These are phyloP conservation scores for Thymus quinquecostatus DNA, from an alignment of 257 asterid genomes.

Conservation along the genomic window DNA sequence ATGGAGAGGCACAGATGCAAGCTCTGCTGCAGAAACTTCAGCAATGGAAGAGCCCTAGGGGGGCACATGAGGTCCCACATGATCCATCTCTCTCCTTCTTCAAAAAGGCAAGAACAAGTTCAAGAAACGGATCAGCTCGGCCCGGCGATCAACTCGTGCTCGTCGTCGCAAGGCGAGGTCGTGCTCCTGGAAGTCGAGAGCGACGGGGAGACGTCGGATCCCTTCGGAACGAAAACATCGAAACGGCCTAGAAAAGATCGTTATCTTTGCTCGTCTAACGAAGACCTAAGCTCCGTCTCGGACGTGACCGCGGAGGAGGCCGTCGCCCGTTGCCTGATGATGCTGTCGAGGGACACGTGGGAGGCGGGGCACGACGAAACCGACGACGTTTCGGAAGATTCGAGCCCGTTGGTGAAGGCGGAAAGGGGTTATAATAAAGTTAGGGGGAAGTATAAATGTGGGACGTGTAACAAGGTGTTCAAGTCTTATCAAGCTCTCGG, in stretches of 20 bases:
- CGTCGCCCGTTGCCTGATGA: constrained; percentile 72
- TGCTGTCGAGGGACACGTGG: constrained; percentile 81
- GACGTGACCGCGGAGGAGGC: constrained; percentile 59
- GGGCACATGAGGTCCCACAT: constrained; percentile 89
- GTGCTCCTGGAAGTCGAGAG: constrained; percentile 52
- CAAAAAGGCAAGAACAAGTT: background rate
- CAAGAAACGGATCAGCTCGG: background rate
- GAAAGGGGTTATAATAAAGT: background rate
- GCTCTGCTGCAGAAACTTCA: constrained; percentile 62
- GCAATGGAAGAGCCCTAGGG: constrained; percentile 81
- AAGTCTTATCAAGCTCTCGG: constrained; percentile 85
- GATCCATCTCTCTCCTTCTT: constrained; percentile 4
- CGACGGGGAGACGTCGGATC: constrained; percentile 46
- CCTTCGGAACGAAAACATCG: constrained; percentile 23
- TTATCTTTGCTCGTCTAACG: constrained; percentile 4
- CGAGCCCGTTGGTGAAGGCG: constrained; percentile 28
- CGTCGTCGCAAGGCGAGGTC: constrained; percentile 33
- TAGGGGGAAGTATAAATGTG: constrained; percentile 65
- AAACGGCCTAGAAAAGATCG: constrained; percentile 42
- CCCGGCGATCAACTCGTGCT: constrained; percentile 24
- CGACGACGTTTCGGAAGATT: constrained; percentile 32
- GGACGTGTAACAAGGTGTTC: constrained; percentile 63
- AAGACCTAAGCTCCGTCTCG: constrained; percentile 57
- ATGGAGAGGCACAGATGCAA: constrained; percentile 83
- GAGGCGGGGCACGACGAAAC: background rate